Evolutionary conservation across 2,329 filamentous ascomycete genomes (phyloP).

Genomic region (Penicillium psychrosexuale): DNA sequence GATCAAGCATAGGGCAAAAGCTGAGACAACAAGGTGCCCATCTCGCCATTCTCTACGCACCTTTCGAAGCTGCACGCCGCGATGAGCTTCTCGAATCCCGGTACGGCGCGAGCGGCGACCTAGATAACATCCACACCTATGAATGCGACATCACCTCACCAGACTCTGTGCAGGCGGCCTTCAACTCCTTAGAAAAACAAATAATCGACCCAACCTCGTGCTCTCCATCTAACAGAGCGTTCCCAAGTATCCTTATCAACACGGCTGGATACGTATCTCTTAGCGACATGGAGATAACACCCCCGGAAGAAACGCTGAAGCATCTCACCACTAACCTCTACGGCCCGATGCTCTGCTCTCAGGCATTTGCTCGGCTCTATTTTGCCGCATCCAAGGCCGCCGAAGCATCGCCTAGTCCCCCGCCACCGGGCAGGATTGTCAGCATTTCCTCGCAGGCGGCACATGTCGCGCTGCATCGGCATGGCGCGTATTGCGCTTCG

Average conservation of each 20-base stretch:
- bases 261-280: slow-evolving; percentile 48
- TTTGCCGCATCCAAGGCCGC: slow-evolving; percentile 26
- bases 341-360: slow-evolving; percentile 46
- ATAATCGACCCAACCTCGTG: slow-evolving; percentile 12
- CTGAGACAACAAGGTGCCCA: slow-evolving; percentile 43
- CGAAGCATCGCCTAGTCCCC: slow-evolving; percentile 13
- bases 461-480: slow-evolving; percentile 45
- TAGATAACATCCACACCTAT: slow-evolving; percentile 32
- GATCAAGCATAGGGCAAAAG: slow-evolving; percentile 43
- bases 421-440: slow-evolving; percentile 45
- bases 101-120: slow-evolving; percentile 28
- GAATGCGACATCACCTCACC: slow-evolving; percentile 51
- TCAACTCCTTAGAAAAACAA: slow-evolving; percentile 35
- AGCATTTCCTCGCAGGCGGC: slow-evolving; percentile 49
- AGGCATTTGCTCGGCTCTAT: slow-evolving; percentile 47
- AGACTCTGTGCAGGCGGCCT: slow-evolving; percentile 46
- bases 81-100: slow-evolving; percentile 36
- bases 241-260: slow-evolving; percentile 44
- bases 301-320: slow-evolving; percentile 43
- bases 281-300: slow-evolving; percentile 43
- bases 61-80: slow-evolving; percentile 43
- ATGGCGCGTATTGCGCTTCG: slow-evolving; percentile 50
- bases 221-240: slow-evolving; percentile 20
- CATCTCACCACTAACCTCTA: slow-evolving; percentile 47
- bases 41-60: slow-evolving; percentile 48